A percentile compares a stretch with the other conserved stretches of the same genome.
Evolutionary conservation across 139 green algal species (phyloP).

Genomic region (Chlorella vulgaris): DNA sequence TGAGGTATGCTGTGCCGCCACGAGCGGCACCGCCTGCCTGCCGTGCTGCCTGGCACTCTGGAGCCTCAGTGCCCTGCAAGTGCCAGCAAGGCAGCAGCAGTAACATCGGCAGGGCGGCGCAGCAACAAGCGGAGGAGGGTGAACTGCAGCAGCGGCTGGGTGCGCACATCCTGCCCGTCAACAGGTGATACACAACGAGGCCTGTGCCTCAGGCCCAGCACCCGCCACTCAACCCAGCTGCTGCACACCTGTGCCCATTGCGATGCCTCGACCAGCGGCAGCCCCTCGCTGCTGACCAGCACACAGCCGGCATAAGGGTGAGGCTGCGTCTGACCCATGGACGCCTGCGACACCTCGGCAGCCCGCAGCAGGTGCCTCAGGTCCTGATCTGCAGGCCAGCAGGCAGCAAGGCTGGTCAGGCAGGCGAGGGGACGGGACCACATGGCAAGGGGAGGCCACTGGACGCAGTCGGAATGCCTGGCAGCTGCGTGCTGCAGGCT

Average conservation of each 20-base stretch:
- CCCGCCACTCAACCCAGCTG: not conserved
- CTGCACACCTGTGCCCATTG: slow-evolving; percentile 73
- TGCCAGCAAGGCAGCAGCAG: not conserved
- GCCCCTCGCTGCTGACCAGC: slow-evolving; percentile 56
- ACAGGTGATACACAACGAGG: too few relatives aligned
- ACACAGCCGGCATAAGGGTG: slow-evolving; percentile 86
- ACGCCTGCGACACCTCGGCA: slow-evolving; percentile 6
- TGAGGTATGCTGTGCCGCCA: slow-evolving; percentile 89
- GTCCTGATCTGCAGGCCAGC: not conserved
- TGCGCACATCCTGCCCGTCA: not conserved
- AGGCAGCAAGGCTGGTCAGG: not conserved
- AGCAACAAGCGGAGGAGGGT: not conserved
- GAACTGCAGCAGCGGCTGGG: not conserved
- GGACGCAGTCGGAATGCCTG: not conserved
- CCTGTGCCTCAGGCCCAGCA: too few relatives aligned
- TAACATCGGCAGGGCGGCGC: not conserved
- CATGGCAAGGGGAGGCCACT: too few relatives aligned
- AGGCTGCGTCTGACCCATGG: slow-evolving; percentile 64
- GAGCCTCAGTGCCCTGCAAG: slow-evolving; percentile 67
- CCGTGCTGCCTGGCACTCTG: slow-evolving; percentile 67
- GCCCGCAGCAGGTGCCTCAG: slow-evolving; percentile 17
- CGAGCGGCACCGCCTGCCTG: slow-evolving; percentile 40
- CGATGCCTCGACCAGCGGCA: slow-evolving; percentile 50
- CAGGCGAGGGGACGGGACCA: not conserved
- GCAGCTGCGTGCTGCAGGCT: not conserved